Evolutionary conservation across 768 basidiomycete species (phyloP).

Genomic region (Mycena galericulata): DNA sequence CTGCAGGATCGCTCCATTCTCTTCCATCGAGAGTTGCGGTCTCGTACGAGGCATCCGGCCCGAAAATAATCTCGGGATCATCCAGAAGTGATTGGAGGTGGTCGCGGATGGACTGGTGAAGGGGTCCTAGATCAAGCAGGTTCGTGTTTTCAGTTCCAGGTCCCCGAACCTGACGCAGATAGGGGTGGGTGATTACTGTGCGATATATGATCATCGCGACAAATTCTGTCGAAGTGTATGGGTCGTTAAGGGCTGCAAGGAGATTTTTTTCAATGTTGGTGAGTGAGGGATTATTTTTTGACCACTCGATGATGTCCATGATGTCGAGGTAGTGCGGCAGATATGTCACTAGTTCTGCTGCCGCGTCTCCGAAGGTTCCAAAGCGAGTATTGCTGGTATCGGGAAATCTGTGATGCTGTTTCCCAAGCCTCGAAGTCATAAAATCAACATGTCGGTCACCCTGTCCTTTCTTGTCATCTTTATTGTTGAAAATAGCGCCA

Average conservation of each 20-base stretch:
- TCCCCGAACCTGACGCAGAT: too few relatives aligned
- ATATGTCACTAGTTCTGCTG: slow-evolving; percentile 40
- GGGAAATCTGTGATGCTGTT: slow-evolving; percentile 40
- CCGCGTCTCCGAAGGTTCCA: slow-evolving; percentile 41
- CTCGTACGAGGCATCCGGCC: background rate
- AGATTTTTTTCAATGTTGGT: slow-evolving; percentile 45
- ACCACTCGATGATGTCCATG: slow-evolving; percentile 39
- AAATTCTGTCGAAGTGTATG: slow-evolving; percentile 27
- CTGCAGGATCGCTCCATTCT: slow-evolving; percentile 22
- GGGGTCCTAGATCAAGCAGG: background rate
- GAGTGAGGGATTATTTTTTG: slow-evolving; percentile 40
- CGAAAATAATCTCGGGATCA: background rate
- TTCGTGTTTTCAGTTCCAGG: too few relatives aligned
- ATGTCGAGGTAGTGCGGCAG: slow-evolving; percentile 38
- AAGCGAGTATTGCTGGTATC: slow-evolving; percentile 49
- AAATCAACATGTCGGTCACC: slow-evolving; percentile 39
- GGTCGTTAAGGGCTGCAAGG: slow-evolving; percentile 38
- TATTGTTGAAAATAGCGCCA: slow-evolving; percentile 43
- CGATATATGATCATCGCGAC: slow-evolving; percentile 27
- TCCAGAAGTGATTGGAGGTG: background rate
- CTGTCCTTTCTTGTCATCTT: slow-evolving; percentile 49
- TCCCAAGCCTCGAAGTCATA: slow-evolving; percentile 17
- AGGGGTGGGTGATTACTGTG: too few relatives aligned
- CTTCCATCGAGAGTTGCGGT: slow-evolving; percentile 14
- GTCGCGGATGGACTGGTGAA: background rate